Evolutionary conservation across 768 basidiomycete genomes (phyloP), one percentile per base, ranked within the genome.

Genomic region (Gloeopeniophorella convolvens): DNA sequence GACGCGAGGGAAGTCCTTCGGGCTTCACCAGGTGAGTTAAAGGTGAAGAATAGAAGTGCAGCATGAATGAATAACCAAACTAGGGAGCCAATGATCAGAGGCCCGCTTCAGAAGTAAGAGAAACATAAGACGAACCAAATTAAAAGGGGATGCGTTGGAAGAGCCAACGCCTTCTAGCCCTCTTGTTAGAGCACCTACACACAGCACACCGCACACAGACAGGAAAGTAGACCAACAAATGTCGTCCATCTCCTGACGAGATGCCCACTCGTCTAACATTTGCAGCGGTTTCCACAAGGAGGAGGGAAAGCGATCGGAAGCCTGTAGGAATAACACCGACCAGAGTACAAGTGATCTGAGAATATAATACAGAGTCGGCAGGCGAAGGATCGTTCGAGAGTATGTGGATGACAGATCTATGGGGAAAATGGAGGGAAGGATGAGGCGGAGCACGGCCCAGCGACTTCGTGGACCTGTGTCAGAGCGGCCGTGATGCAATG

Each of bases 191-290:
- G 81, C 77, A 46, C 85, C 83, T 8, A 85, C 71, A 43, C 76
- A 75, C 33, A 87, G 77, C 0, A 81, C 78, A 15, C 66, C 70
- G 54, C 86, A 87, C 8, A 85, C 75, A 11, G 87, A 69, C 33
- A 74, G 72, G 62, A 89, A 89, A 0, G 84, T 86, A 27, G 67
- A 68, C 87, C 88, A 89, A 62, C 85, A 87, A 9, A 89, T 68
- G 21, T 80, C 71, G 0, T 72, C 64, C 71, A 84, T 86, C 31
- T 79, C 75, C 56, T 71, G 72, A 28, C 66, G 59, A 7, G 69
- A 63, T 5, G 63, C 71, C 80, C 78, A 82, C 0, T 62, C 48
- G 2, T 69, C 70, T 5, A 84, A 45, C 2, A 60, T 30, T 30
- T 66, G 65, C 10, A 75, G 54, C 44, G 62, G 66, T 8, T 59